Base-by-base conservation (phyloP, 768 basidiomycete genomes). In the Mrakia blollopis region DNA sequence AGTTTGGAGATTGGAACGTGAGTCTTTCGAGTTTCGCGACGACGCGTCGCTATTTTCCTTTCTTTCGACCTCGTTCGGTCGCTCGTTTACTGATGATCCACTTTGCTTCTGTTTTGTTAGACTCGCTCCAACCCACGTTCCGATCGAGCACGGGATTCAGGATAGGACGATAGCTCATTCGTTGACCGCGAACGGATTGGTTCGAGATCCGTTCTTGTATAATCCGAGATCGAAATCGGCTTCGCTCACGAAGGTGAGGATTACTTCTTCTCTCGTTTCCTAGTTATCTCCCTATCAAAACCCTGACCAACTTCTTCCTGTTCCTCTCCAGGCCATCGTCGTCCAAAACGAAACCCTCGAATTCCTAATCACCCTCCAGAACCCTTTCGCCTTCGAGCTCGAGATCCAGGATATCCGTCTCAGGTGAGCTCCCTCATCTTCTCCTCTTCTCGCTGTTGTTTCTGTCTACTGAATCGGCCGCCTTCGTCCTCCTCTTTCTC, bases 351-450 rank as follows among this genome's bases (percentile, higher is more conserved):
- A 98, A 82, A 83, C 85, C 5, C 85, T 94, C 41, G 94, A 98
- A 80, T 88, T 98, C 80, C 87, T 89, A 11, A 85, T 98, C 63
- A 90, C 91, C 30, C 84, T 99, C n/a, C 89, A 89, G 75, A 99
- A 99, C 83, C 93, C 94, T 1, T 96, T 91, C 83, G 88, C 92
- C 5, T 96, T 98, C 83, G 93, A 95, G 78, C 86, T 99, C 18
- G 94, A 98, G 79, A 84, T 98, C 25, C 89, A 92, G 76, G 89
- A 89, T 80, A 82, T 98, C 52, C 88, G 89, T 7, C 84, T 98
- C 23, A 93, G 94, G 95, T 94, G 78, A 79, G 84, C 16, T 50
- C 3, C 16, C 39, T 41, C 1, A 72, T 18, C 57, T 57, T 57
- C n/a, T 54, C 23, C 21, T 7, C 2, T n/a, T 5, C 21, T 25